Evolutionary conservation across 257 asterid genomes (phyloP).

Genomic region (Misopates orontium): DNA sequence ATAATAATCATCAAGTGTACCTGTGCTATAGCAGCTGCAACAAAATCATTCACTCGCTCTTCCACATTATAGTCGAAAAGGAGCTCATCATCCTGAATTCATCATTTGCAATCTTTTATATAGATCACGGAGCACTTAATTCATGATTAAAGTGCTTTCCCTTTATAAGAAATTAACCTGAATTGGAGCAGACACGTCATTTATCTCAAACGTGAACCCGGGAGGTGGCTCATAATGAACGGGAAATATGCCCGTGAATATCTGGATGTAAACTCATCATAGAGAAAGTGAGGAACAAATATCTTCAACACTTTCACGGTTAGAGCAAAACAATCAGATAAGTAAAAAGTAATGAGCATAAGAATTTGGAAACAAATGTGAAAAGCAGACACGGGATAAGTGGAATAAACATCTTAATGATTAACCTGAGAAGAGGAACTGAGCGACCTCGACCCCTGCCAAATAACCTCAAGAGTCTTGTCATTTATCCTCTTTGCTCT

Average conservation of each 20-base stretch:
- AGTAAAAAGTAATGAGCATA: background rate
- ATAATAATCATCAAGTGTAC: conserved; percentile 35
- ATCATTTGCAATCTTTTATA: conserved; percentile 21
- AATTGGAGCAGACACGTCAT: conserved; percentile 65
- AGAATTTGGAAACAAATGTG: conserved; percentile 2
- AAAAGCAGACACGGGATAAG: conserved; percentile 4
- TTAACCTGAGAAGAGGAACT: conserved; percentile 75
- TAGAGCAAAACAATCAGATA: conserved; percentile 14
- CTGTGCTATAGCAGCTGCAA: conserved; percentile 73
- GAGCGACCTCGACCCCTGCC: conserved; percentile 80
- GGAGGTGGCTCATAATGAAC: conserved; percentile 72
- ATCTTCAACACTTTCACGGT: conserved; percentile 11
- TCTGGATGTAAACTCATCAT: conserved; percentile 43
- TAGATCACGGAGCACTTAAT: conserved; percentile 19
- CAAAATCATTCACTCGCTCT: conserved; percentile 75
- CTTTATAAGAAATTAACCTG: conserved; percentile 48
- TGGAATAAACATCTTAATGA: conserved; percentile 13
- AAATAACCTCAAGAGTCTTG: conserved; percentile 74
- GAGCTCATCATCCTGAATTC: conserved; percentile 61
- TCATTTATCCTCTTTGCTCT: conserved; percentile 59
- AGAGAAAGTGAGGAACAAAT: conserved; percentile 27
- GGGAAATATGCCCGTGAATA: conserved; percentile 78
- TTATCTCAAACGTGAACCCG: conserved; percentile 74
- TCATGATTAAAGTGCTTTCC: conserved; percentile 24
- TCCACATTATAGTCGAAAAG: conserved; percentile 76